A percentile compares a stretch with the other conserved stretches of the same genome.
Evolutionary conservation across 495 filamentous ascomycete species (phyloP).

Genomic region (Thermochaetoides thermophila): DNA sequence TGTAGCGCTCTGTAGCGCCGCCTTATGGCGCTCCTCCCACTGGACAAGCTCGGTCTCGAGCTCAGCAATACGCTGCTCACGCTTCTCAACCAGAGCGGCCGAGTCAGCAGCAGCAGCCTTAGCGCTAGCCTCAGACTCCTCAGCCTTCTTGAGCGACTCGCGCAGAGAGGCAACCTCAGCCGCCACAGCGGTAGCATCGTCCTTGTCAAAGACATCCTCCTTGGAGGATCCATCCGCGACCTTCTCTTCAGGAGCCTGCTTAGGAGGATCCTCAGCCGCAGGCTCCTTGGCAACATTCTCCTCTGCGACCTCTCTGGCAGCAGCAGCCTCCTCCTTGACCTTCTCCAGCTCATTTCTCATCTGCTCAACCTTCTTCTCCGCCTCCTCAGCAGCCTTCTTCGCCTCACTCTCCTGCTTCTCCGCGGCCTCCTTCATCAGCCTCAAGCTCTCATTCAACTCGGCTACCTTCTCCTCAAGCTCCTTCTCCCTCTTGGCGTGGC

Average conservation of each 20-base stretch:
- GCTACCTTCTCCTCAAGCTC: slow-evolving; percentile 57
- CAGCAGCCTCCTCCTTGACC: slow-evolving; percentile 23
- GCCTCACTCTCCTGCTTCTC: slow-evolving; percentile 7
- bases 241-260: slow-evolving; percentile 8
- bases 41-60: slow-evolving; percentile 61
- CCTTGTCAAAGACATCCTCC: too few species aligned
- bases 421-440: slow-evolving; percentile 21
- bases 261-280: slow-evolving; percentile 1
- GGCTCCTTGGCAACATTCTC: neutral
- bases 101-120: slow-evolving; percentile 4
- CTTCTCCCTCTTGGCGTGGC: slow-evolving; percentile 55
- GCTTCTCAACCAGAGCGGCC: slow-evolving; percentile 18
- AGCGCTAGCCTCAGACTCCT: slow-evolving; percentile 48
- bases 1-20: slow-evolving; percentile 56
- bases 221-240: too few species aligned
- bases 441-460: slow-evolving; percentile 43
- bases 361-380: slow-evolving; percentile 15
- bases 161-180: slow-evolving; percentile 57
- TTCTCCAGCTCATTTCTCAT: too few species aligned
- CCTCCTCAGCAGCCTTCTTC: slow-evolving; percentile 7
- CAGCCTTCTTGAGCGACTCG: slow-evolving; percentile 48
- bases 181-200: slow-evolving; percentile 43
- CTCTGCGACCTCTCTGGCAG: neutral
- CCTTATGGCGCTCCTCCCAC: slow-evolving; percentile 63
- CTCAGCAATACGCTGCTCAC: slow-evolving; percentile 48